phyloP scores from a whole-genome alignment of 2,329 filamentous ascomycete species.

The Diaporthe helianthi region DNA sequence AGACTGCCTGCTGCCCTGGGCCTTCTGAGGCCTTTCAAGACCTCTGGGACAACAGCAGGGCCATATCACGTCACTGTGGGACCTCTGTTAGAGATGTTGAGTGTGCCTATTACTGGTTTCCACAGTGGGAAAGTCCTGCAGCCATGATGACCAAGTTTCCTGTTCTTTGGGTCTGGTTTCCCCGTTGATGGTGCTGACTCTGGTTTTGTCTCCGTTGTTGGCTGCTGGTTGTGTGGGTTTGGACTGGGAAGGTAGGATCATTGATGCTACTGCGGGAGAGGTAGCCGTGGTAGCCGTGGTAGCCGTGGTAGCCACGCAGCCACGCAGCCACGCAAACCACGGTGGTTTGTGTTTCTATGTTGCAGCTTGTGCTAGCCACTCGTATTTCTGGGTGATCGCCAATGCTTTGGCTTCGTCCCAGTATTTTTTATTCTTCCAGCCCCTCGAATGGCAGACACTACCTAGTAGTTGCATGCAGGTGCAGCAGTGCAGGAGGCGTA shows the following conservation, averaged over 20 bases:
- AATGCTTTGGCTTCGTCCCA: slow-evolving; percentile 6
- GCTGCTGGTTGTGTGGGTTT: not conserved
- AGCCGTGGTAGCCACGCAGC: slow-evolving; percentile 8
- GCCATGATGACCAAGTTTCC: slow-evolving; percentile 23
- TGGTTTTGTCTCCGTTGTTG: slow-evolving; percentile 11
- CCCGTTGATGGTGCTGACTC: slow-evolving; percentile 3
- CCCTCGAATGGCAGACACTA: slow-evolving; percentile 22
- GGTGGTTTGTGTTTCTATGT: slow-evolving; percentile 29
- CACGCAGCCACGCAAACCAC: slow-evolving; percentile 4
- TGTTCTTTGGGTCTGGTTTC: not conserved
- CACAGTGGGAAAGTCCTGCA: slow-evolving; percentile 2
- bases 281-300: no score
- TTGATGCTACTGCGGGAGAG: not conserved
- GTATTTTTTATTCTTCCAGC: slow-evolving; percentile 23
- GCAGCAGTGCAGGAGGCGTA: slow-evolving; percentile 13
- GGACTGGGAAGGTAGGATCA: not conserved
- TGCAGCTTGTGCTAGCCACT: slow-evolving; percentile 16
- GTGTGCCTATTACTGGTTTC: slow-evolving; percentile 2
- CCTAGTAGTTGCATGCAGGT: slow-evolving; percentile 24
- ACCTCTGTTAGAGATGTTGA: slow-evolving; percentile 12
- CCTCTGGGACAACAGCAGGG: slow-evolving; percentile 2
- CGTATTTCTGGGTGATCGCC: slow-evolving; percentile 25
- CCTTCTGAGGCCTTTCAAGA: not conserved
- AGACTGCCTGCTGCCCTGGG: not conserved
- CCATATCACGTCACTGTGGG: slow-evolving; percentile 30